Evolutionary conservation across 148 eudicot species (phyloP).

Genomic region (Persicaria tinctoria): DNA sequence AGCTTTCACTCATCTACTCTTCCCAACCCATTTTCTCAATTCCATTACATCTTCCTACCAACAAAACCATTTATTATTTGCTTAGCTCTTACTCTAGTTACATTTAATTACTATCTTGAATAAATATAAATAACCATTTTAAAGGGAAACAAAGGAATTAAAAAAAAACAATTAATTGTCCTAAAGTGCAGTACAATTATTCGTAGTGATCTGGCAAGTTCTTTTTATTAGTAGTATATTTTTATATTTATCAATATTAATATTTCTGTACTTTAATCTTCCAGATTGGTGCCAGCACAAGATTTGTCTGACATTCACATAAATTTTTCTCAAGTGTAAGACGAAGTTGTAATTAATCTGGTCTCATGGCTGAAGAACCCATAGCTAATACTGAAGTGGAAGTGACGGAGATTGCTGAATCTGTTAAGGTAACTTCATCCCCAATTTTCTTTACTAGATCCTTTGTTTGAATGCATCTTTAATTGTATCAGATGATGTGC

Average conservation of each 20-base stretch:
- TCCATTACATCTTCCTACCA: slow-evolving; percentile 1
- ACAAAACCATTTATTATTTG: background rate
- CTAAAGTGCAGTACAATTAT: background rate
- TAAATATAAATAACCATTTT: too few species aligned
- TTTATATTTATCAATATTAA: background rate
- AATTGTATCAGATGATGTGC: too few species aligned
- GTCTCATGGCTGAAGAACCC: slow-evolving; percentile 55
- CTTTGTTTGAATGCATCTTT: too few species aligned
- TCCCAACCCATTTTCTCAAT: slow-evolving; percentile 2
- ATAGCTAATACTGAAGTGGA: slow-evolving; percentile 39
- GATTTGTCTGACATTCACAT: slow-evolving; percentile 3
- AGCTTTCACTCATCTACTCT: slow-evolving; percentile 3
- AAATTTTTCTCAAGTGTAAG: slow-evolving; percentile 1
- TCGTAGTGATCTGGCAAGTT: slow-evolving; percentile 3
- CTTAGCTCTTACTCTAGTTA: slow-evolving; percentile 4
- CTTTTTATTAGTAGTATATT: background rate
- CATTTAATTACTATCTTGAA: too few species aligned
- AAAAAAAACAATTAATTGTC: background rate
- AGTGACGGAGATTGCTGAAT: slow-evolving; percentile 34
- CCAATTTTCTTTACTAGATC: too few species aligned
- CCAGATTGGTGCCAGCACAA: slow-evolving; percentile 6
- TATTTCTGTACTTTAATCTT: background rate
- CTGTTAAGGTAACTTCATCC: slow-evolving; percentile 36
- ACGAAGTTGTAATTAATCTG: background rate
- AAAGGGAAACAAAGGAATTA: background rate